A percentile compares a stretch with the other conserved stretches of the same genome.
phyloP scores from a whole-genome alignment of 768 basidiomycete genomes.

The Boletus vinaceobasis region DNA sequence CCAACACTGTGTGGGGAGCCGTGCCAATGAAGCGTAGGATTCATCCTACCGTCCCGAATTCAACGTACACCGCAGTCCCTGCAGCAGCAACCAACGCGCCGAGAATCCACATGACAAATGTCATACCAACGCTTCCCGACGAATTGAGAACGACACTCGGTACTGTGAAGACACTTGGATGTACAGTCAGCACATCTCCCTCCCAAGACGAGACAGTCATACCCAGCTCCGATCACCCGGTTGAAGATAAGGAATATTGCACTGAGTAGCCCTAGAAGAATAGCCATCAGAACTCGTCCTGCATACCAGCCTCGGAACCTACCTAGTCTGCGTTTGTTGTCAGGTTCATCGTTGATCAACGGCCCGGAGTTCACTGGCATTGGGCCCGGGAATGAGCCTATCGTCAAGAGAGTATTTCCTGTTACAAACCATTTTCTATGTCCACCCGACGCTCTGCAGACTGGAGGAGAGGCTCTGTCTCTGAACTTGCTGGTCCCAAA shows the following conservation, averaged over 20 bases:
- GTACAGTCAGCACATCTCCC: constrained; percentile 1
- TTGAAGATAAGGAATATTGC: constrained; percentile 71
- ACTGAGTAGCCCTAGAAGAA: constrained; percentile 34
- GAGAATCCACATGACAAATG: constrained; percentile 67
- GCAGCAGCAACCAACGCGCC: constrained; percentile 62
- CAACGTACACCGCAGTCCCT: constrained; percentile 71
- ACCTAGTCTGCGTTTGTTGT: constrained; percentile 51
- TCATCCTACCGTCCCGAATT: constrained; percentile 60
- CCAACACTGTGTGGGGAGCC: background rate
- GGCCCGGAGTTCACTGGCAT: constrained; percentile 1
- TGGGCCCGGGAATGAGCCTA: background rate
- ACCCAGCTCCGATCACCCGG: constrained; percentile 74
- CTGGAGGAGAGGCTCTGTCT: constrained; percentile 23
- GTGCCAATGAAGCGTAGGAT: background rate
- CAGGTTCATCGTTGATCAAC: constrained; percentile 45
- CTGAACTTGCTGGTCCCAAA: constrained; percentile 1
- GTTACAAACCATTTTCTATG: constrained; percentile 15
- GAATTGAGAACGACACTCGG: constrained; percentile 64
- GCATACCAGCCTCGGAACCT: constrained; percentile 9
- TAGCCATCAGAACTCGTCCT: background rate
- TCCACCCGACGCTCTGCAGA: background rate
- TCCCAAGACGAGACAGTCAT: background rate
- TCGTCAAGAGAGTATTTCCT: background rate
- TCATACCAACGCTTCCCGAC: constrained; percentile 68
- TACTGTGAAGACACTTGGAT: constrained; percentile 61